phyloP scores from a whole-genome alignment of 257 asterid genomes.

The Nicotiana noctiflora region DNA sequence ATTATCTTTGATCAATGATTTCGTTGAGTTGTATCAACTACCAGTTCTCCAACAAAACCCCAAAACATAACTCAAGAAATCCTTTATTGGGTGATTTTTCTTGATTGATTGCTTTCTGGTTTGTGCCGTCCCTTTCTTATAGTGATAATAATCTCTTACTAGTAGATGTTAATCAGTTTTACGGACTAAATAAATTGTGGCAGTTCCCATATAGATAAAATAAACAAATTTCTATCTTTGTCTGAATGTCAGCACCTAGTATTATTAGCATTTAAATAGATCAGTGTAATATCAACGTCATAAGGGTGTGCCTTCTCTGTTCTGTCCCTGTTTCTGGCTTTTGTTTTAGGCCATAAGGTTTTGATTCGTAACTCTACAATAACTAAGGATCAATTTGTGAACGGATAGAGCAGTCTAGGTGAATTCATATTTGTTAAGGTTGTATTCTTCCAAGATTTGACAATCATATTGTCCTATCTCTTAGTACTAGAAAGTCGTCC shows the following conservation, averaged over 20 bases:
- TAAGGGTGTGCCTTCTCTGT: too few relatives aligned
- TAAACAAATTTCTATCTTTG: too few relatives aligned
- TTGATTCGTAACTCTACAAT: neutral
- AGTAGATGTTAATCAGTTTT: too few relatives aligned
- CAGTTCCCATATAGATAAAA: too few relatives aligned
- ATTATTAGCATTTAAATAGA: too few relatives aligned
- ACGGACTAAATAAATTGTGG: too few relatives aligned
- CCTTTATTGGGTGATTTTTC: neutral
- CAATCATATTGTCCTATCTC: neutral
- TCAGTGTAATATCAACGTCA: too few relatives aligned
- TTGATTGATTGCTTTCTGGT: neutral
- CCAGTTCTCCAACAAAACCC: neutral
- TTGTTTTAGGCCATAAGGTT: too few relatives aligned
- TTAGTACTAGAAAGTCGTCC: neutral
- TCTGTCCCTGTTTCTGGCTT: too few relatives aligned
- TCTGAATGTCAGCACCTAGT: too few relatives aligned
- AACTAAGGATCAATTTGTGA: neutral
- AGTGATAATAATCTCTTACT: too few relatives aligned
- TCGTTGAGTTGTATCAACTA: neutral
- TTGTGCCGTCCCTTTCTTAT: neutral
- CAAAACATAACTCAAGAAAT: neutral
- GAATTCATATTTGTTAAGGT: neutral
- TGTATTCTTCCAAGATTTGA: neutral
- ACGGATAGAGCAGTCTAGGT: neutral
- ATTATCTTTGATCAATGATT: neutral